Evolutionary conservation across 495 filamentous ascomycete species (phyloP).

Genomic region (Letharia lupina): DNA sequence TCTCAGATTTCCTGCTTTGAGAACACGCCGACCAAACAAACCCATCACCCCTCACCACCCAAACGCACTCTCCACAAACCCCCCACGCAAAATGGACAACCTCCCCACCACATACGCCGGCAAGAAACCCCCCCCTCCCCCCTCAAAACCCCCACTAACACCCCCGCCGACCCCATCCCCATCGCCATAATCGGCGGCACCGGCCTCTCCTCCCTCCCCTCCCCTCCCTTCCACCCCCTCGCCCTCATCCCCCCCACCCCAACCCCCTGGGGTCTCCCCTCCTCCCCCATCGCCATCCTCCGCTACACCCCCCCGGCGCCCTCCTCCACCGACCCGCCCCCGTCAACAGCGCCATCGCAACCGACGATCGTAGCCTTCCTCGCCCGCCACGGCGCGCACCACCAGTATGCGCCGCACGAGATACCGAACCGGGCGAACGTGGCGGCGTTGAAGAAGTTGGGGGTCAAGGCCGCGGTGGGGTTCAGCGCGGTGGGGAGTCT

Average conservation of each 20-base stretch:
- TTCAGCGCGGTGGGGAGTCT: conserved; percentile 94
- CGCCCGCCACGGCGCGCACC: conserved; percentile 79
- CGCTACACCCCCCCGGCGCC: conserved; percentile 60
- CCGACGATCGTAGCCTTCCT: conserved; percentile 81
- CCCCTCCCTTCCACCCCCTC: conserved; percentile 68
- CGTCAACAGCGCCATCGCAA: conserved; percentile 24
- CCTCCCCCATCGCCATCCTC: conserved; percentile 83
- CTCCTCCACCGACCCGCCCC: conserved; percentile 28
- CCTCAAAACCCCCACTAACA: neutral
- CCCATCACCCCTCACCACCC: neutral
- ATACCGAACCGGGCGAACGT: conserved; percentile 89
- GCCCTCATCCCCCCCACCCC: conserved; percentile 56
- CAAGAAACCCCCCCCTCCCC: conserved; percentile 27
- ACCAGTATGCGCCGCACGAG: conserved; percentile 87
- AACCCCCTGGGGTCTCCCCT: conserved; percentile 91
- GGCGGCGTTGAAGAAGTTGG: conserved; percentile 79
- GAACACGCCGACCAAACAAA: neutral
- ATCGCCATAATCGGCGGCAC: conserved; percentile 98
- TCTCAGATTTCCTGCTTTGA: neutral
- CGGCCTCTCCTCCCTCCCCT: conserved; percentile 62
- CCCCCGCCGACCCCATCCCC: conserved; percentile 56
- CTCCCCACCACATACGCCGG: conserved; percentile 50
- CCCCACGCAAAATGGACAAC: conserved; percentile 37
- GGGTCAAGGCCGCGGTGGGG: conserved; percentile 82
- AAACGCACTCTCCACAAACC: neutral